A percentile compares a stretch with the other conserved stretches of the same genome.
These are phyloP conservation scores for Fomitopsis pinicola DNA, from an alignment of 1,284 basidiomycete species.

Conservation along the genomic window DNA sequence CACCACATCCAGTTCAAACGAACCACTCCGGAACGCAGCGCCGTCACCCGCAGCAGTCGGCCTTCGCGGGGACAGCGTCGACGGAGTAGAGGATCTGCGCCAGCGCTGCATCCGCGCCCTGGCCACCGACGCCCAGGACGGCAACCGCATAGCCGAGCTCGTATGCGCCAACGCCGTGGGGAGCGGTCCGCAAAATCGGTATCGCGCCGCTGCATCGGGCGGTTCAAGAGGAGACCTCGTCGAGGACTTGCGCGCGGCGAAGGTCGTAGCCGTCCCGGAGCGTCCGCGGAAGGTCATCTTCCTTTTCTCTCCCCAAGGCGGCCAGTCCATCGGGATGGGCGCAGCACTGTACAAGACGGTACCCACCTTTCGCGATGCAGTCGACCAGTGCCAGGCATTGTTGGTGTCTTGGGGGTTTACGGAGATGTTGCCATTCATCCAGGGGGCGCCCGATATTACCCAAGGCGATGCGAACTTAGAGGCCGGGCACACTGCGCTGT, in stretches of 20 bases:
- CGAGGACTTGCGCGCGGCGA: constrained; percentile 36
- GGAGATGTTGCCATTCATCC: constrained; percentile 46
- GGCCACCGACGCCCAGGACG: constrained; percentile 17
- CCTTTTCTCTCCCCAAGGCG: constrained; percentile 70
- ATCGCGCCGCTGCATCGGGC: constrained; percentile 47
- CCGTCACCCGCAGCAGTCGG: constrained; percentile 40
- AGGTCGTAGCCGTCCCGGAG: constrained; percentile 27
- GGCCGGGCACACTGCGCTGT: constrained; percentile 49
- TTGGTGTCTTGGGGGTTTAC: constrained; percentile 46
- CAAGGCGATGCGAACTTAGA: constrained; percentile 28
- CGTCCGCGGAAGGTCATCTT: constrained; percentile 41
- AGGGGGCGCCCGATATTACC: not conserved
- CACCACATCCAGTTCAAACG: too few relatives aligned
- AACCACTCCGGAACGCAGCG: not conserved
- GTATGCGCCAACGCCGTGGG: too few relatives aligned
- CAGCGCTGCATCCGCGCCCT: constrained; percentile 45
- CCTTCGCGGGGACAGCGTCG: constrained; percentile 52
- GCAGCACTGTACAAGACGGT: constrained; percentile 44
- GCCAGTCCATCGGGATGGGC: constrained; percentile 63
- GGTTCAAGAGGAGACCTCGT: constrained; percentile 39
- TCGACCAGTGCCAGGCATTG: constrained; percentile 54
- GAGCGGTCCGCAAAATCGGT: constrained; percentile 7
- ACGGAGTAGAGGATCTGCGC: constrained; percentile 44
- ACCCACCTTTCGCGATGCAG: constrained; percentile 39
- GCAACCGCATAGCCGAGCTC: constrained; percentile 40